Evolutionary conservation across 1,284 basidiomycete genomes (phyloP), one percentile per base, ranked within the genome.

Genomic region (Anthracocystis panici-leucophaei): DNA sequence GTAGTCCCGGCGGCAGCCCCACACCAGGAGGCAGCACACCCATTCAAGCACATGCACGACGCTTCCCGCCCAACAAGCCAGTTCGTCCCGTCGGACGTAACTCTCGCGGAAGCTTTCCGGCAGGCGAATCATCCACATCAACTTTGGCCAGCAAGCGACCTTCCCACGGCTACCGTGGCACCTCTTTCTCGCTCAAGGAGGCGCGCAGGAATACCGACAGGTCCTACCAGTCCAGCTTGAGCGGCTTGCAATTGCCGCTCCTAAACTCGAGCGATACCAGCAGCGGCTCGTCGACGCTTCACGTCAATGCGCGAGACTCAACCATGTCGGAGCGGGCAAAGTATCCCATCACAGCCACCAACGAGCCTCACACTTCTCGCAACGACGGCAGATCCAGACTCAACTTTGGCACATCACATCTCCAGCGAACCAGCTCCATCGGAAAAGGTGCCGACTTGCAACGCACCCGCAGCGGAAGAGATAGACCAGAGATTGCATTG

Each of bases 391-490:
- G 53, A 9, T 53, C 35, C 4, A 44, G 58, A 33, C 53, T 64
- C 14, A 56, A 51, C 5, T 70, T 75, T 41, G 72, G 72, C 14
- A 65, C 66, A 1, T 35, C 49, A 4, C 56, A 58, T 27, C 48
- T 71, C 18, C 44, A 60, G 20, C 60, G 73, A 41, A 75, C 57
- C 54, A 67, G 57, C 41, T 75, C 73, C 27, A 60, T 54, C 9
- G 73, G 73, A 31, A 70, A 64, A 33, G 73, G 73, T 20, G 73
- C 73, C 21, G 67, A 71, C 44, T 31, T 75, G 67, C 56, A 67
- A 33, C 67, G 67, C 11, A 69, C 66, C 5, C 65, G 66, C 41
- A 69, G 63, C 41, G 66, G 72, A 7, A 31, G 56, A n/a, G 41
- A 56, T 3, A 51, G 49, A 23, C 40, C 41, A 46, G 66, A 65